Percentiles rank a stretch among this genome's conserved stretches.
Evolutionary conservation across 2,329 filamentous ascomycete genomes (phyloP).

Genomic region (Scedosporium aurantiacum): DNA sequence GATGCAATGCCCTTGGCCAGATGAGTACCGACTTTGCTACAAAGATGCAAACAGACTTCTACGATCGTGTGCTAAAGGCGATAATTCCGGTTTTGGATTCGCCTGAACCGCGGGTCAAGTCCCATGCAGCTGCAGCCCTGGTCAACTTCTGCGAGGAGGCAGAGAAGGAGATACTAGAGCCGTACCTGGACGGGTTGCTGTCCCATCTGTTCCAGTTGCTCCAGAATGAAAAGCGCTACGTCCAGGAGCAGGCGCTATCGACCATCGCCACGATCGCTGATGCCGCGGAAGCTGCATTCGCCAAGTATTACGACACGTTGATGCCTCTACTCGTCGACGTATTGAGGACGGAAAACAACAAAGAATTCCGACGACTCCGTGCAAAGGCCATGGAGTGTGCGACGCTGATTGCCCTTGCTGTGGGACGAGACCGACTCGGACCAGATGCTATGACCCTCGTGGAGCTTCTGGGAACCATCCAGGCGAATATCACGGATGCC

Average conservation of each 20-base stretch:
- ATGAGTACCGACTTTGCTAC: conserved; percentile 99
- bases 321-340: conserved; percentile 94
- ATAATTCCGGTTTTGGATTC: conserved; percentile 89
- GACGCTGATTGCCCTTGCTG: conserved; percentile 86
- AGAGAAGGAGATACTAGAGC: conserved; percentile 81
- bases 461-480: conserved; percentile 76
- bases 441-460: conserved; percentile 79
- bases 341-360: conserved; percentile 78
- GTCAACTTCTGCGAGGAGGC: conserved; percentile 99
- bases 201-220: conserved; percentile 78
- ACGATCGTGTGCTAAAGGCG: conserved; percentile 73
- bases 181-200: conserved; percentile 82
- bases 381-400: conserved; percentile 99
- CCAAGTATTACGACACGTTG: conserved; percentile 87
- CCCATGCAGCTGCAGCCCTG: conserved; percentile 90
- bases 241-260: conserved; percentile 93
- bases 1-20: conserved; percentile 95
- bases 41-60: conserved; percentile 95
- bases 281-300: conserved; percentile 88
- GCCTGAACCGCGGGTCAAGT: conserved; percentile 85
- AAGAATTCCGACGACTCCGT: conserved; percentile 80
- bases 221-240: conserved; percentile 86
- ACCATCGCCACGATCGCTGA: conserved; percentile 99
- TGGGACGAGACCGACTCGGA: conserved; percentile 86
- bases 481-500: conserved; percentile 73